Percentiles rank a stretch among this genome's conserved stretches.
Conservation (phyloP, 2,329 filamentous ascomycete genomes). For the Scytalidium sp. region DNA sequence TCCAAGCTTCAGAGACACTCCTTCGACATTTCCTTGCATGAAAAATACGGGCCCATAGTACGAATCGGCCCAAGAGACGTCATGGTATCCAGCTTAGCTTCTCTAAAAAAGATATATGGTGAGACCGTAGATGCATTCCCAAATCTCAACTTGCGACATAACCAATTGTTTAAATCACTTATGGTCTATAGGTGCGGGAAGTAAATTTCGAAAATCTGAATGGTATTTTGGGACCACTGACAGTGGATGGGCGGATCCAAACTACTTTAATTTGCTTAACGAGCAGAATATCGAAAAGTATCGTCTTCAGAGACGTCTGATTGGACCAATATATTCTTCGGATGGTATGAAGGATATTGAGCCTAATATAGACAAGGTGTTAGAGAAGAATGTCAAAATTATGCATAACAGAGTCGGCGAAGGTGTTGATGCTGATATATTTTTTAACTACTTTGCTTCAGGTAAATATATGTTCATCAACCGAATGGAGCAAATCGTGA, state of each 20-base stretch:
- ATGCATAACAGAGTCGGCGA: constrained; percentile 8
- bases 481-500: too few species aligned
- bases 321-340: constrained; percentile 12
- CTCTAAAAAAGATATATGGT: constrained; percentile 13
- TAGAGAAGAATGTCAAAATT: constrained; percentile 5
- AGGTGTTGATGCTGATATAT: constrained; percentile 9
- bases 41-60: constrained; percentile 44
- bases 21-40: constrained; percentile 31
- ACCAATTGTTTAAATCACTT: neutral
- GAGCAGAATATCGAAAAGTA: constrained; percentile 14
- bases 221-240: constrained; percentile 8
- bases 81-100: constrained; percentile 39
- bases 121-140: neutral
- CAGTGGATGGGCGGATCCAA: constrained; percentile 5
- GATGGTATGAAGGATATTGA: constrained; percentile 12
- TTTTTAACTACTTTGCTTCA: constrained; percentile 7
- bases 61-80: constrained; percentile 48
- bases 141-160: neutral
- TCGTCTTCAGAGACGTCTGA: constrained; percentile 7
- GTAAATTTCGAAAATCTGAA: constrained; percentile 7
- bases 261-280: constrained; percentile 7
- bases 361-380: constrained; percentile 3
- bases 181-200: constrained; percentile 5
- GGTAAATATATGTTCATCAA: too few species aligned
- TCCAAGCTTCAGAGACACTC: constrained; percentile 9